Percentiles rank a stretch among this genome's conserved stretches.
Evolutionary conservation across 371 early-diverging fungal species (phyloP).

Genomic region (Scutellospora calospora): DNA sequence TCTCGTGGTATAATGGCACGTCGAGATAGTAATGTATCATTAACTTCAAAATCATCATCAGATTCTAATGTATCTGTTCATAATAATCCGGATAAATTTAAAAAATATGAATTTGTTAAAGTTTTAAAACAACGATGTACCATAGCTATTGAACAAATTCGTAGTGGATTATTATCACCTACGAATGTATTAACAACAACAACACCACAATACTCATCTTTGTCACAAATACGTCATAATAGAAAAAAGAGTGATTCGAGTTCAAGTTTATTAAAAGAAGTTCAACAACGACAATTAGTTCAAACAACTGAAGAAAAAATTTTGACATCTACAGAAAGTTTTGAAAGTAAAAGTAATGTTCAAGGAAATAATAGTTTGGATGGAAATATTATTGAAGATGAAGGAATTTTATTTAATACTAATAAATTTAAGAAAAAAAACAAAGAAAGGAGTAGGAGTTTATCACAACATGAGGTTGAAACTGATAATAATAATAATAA

Average conservation of each 20-base stretch:
- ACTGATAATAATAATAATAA: neutral
- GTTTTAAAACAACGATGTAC: slow-evolving; percentile 49
- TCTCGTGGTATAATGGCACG: slow-evolving; percentile 12
- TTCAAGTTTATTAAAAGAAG: slow-evolving; percentile 37
- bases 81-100: slow-evolving; percentile 51
- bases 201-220: neutral
- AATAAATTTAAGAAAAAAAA: neutral
- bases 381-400: neutral
- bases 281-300: neutral
- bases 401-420: neutral
- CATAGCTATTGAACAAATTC: slow-evolving; percentile 51
- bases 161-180: slow-evolving; percentile 35
- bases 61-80: neutral
- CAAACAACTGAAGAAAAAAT: neutral
- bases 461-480: slow-evolving; percentile 13
- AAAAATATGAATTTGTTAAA: slow-evolving; percentile 54
- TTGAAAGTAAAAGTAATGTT: neutral
- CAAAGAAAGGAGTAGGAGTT: neutral
- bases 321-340: neutral
- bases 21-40: slow-evolving; percentile 31
- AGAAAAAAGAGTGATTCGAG: slow-evolving; percentile 5
- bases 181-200: slow-evolving; percentile 12
- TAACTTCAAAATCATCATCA: neutral
- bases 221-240: neutral
- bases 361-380: neutral